Evolutionary conservation across 768 basidiomycete species (phyloP).

Genomic region (Cystobasidium onofrii): DNA sequence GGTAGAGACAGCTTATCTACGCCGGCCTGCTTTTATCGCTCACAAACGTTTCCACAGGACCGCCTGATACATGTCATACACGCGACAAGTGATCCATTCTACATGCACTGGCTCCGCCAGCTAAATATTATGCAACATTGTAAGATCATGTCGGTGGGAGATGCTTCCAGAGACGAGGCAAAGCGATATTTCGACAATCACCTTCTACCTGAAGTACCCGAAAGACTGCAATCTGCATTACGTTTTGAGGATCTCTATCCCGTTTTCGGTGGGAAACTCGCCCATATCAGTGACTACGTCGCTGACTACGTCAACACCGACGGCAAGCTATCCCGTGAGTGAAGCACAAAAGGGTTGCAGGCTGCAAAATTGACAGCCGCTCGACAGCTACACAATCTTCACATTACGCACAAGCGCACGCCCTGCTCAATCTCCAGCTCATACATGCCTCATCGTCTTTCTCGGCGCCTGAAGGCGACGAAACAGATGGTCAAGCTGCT

Average conservation of each 20-base stretch:
- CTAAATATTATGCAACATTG: conserved; percentile 53
- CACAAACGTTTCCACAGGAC: background rate
- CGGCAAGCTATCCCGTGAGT: conserved; percentile 63
- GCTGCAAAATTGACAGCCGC: too few relatives aligned
- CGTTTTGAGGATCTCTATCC: conserved; percentile 67
- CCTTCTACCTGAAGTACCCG: conserved; percentile 63
- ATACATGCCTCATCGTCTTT: conserved; percentile 68
- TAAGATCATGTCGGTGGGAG: conserved; percentile 69
- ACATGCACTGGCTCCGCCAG: conserved; percentile 58
- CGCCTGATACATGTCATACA: conserved; percentile 34
- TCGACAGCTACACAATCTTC: conserved; percentile 64
- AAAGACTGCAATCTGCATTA: conserved; percentile 53
- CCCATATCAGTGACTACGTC: conserved; percentile 72
- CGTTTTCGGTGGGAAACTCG: conserved; percentile 74
- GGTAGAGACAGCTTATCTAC: conserved; percentile 47
- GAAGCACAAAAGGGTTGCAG: background rate
- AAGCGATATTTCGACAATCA: conserved; percentile 59
- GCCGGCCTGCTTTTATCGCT: background rate
- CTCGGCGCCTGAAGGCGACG: conserved; percentile 43
- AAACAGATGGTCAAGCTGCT: conserved; percentile 47
- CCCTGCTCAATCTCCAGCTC: conserved; percentile 74
- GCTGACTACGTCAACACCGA: conserved; percentile 69
- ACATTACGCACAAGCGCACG: conserved; percentile 75
- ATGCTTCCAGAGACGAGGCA: conserved; percentile 66
- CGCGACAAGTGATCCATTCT: conserved; percentile 34